Evolutionary conservation across 2,329 filamentous ascomycete genomes (phyloP), one percentile per base, ranked within the genome.

Genomic region (Periconia macrospinosa): DNA sequence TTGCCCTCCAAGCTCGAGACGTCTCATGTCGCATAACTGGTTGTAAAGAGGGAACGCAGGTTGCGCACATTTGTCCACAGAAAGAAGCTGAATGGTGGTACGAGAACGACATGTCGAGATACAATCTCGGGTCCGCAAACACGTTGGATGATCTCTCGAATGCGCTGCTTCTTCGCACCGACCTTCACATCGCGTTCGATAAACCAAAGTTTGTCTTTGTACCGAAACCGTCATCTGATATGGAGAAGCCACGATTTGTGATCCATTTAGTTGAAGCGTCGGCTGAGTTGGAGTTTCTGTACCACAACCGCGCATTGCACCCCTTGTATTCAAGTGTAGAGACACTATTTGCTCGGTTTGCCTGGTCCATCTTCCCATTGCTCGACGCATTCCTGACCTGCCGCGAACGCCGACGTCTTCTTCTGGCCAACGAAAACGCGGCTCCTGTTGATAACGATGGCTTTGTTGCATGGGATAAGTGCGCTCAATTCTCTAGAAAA

Each of bases 321-420:
- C 17, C 41, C 2, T n/a, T 44, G 17, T 20, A 35, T 33, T 35
- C 50, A 17, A 41, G 53, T 20, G 41, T 48, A 15, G 49, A 55
- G 19, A 49, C 42, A 37, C 49, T 55, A 23, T 53, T 41, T 97
- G 33, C 54, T 13, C 46, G 54, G 7, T 56, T 56, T 30, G 54
- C 54, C 30, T 56, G 46, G 54, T 43, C 43, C 23, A 49, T 56
- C 41, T 56, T 56, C 23, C 42, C 54, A 17, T 46, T 53, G 10
- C 45, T 56, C 7, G 50, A 50, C 6, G 43, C 49, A 14, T 50
- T 56, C 40, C 42, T 56, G n/a, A 47, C 42, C 30, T 41, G 47
- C 30, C 35, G 47, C 14, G 46, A 50, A 44, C 35, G 18, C n/a
- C 45, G 46, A 44, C 42, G 54, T 8, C 42, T 53, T 7, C 30